phyloP scores from a whole-genome alignment of 306 rosid genomes.

The Malus orientalis region DNA sequence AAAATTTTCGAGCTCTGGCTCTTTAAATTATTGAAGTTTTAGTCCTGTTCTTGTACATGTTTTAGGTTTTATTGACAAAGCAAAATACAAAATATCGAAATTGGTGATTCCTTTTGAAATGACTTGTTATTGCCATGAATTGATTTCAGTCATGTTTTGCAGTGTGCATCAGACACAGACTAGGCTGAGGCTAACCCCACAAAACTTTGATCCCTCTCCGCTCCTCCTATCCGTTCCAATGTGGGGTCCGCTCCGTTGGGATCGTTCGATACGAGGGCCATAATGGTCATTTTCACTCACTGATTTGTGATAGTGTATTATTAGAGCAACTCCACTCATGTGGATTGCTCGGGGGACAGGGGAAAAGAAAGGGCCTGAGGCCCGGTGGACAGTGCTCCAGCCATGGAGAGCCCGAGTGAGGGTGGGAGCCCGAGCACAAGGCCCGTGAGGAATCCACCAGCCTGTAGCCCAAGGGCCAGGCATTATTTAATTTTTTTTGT shows the following conservation, averaged over 20 bases:
- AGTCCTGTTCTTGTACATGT: slow-evolving; percentile 14
- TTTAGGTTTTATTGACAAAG: slow-evolving; percentile 24
- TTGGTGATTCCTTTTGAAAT: not conserved
- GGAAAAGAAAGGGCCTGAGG: too few species aligned
- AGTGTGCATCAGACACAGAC: not conserved
- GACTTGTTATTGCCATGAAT: not conserved
- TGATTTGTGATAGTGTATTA: not conserved
- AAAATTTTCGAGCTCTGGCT: not conserved
- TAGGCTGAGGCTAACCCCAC: not conserved
- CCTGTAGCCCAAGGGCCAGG: too few species aligned
- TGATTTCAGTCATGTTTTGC: not conserved
- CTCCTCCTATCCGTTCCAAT: slow-evolving; percentile 16
- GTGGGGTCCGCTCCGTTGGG: slow-evolving; percentile 56
- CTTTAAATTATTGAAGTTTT: too few species aligned
- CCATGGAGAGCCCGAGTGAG: too few species aligned
- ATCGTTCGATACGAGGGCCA: slow-evolving; percentile 7
- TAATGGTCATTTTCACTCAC: slow-evolving; percentile 14
- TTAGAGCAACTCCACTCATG: too few species aligned
- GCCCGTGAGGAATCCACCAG: too few species aligned
- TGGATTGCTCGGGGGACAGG: too few species aligned
- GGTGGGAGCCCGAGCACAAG: too few species aligned
- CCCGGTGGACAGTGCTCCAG: too few species aligned
- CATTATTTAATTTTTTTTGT: too few species aligned
- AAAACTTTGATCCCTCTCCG: not conserved
- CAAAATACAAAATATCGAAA: not conserved